Conservation (phyloP, 306 rosid genomes). For the Delonix regia region DNA sequence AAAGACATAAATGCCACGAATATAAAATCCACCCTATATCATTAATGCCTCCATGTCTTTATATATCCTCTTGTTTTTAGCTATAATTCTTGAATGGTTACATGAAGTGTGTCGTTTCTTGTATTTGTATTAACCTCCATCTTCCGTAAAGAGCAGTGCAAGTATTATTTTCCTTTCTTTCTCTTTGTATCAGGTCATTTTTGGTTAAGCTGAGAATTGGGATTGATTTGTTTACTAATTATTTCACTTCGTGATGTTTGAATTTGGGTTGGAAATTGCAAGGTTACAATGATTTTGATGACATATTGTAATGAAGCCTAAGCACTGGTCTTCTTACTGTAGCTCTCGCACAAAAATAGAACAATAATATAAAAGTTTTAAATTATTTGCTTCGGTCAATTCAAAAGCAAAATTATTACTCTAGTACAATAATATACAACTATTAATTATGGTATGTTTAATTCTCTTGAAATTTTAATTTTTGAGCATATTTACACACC, state of each 20-base stretch:
- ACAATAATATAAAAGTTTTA: too few species aligned
- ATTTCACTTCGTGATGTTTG: conserved; percentile 36
- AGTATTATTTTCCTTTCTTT: neutral
- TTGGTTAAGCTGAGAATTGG: conserved; percentile 7
- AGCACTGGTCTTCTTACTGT: conserved; percentile 45
- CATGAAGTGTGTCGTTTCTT: conserved; percentile 1
- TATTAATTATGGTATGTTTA: too few species aligned
- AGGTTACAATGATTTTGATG: conserved; percentile 58
- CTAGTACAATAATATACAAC: too few species aligned
- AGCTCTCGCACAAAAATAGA: too few species aligned
- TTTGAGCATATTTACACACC: too few species aligned
- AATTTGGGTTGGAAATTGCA: conserved; percentile 44
- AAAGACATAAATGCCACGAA: too few species aligned
- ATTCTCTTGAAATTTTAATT: too few species aligned
- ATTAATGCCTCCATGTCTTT: neutral
- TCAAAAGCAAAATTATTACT: too few species aligned
- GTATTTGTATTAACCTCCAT: conserved; percentile 5
- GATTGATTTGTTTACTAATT: conserved; percentile 42
- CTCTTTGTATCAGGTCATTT: neutral
- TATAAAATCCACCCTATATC: too few species aligned
- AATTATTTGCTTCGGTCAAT: too few species aligned
- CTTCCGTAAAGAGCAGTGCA: conserved; percentile 7
- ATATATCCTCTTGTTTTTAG: conserved; percentile 18
- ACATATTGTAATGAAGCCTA: conserved; percentile 54
- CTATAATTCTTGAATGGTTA: conserved; percentile 8